phyloP scores from a whole-genome alignment of 768 basidiomycete genomes.

The Boletus tomentosulus region DNA sequence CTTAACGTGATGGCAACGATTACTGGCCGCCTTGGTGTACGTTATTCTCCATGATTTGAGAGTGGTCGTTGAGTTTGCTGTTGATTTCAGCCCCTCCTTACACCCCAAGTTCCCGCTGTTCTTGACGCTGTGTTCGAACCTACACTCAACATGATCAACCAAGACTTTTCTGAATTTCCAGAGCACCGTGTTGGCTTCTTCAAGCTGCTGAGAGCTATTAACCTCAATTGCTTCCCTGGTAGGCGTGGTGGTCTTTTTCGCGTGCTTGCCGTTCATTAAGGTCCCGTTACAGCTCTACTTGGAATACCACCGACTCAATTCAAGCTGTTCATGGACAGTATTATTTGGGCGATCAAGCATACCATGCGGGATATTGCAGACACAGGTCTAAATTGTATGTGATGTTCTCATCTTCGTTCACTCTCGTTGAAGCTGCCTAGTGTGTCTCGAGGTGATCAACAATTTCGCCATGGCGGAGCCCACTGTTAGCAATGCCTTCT shows the following conservation, averaged over 20 bases:
- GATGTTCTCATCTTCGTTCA: not conserved
- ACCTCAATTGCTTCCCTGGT: conserved; percentile 95
- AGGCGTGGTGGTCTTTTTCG: conserved; percentile 17
- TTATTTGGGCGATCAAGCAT: conserved; percentile 99
- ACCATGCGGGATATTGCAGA: conserved; percentile 98
- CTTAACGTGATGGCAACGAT: conserved; percentile 97
- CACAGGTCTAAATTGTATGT: conserved; percentile 70
- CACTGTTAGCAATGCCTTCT: conserved; percentile 84
- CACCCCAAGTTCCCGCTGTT: conserved; percentile 90
- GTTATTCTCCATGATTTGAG: conserved; percentile 26
- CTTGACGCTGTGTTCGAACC: conserved; percentile 97
- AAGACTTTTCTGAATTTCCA: conserved; percentile 98
- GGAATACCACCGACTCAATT: conserved; percentile 88
- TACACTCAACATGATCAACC: conserved; percentile 97
- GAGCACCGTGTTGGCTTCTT: conserved; percentile 98
- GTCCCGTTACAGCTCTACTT: conserved; percentile 52
- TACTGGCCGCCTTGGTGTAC: conserved; percentile 79
- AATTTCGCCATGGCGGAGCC: conserved; percentile 86
- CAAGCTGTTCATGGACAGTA: conserved; percentile 97
- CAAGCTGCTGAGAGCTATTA: conserved; percentile 89
- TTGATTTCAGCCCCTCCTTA: conserved; percentile 63
- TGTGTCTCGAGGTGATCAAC: conserved; percentile 91
- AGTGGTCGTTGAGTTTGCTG: conserved; percentile 5
- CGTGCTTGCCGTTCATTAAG: not conserved
- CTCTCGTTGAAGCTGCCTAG: conserved; percentile 36